Evolutionary conservation across 441 rosid genomes (phyloP).

Genomic region (Gossypium schwendimanii): DNA sequence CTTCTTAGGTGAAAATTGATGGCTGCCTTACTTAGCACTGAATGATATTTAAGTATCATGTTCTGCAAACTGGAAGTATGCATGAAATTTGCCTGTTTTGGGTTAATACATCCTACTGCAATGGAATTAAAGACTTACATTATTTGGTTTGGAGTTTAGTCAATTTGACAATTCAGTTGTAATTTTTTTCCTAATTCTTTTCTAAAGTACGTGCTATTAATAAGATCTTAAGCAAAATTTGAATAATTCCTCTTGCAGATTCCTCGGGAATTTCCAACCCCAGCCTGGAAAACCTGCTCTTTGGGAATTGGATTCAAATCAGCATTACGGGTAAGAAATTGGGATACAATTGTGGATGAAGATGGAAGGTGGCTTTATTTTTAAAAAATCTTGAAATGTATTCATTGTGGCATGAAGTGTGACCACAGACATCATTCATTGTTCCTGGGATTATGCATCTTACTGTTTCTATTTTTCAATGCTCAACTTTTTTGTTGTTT

Average conservation of each 20-base stretch:
- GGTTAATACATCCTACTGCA: not conserved
- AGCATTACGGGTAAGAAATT: conserved; percentile 53
- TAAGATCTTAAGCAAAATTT: conserved; percentile 11
- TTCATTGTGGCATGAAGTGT: conserved; percentile 1
- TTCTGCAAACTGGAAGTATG: not conserved
- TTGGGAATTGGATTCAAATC: conserved; percentile 88
- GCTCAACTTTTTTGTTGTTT: conserved; percentile 12
- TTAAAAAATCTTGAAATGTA: conserved; percentile 13
- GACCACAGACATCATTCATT: not conserved
- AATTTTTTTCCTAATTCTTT: not conserved
- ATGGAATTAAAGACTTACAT: not conserved
- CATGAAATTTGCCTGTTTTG: not conserved
- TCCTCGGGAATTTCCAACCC: conserved; percentile 87
- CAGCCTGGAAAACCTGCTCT: conserved; percentile 67
- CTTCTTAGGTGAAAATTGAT: not conserved
- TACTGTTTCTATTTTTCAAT: conserved; percentile 8
- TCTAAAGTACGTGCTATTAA: not conserved
- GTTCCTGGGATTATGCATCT: conserved; percentile 1
- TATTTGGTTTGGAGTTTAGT: not conserved
- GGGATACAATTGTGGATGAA: conserved; percentile 42
- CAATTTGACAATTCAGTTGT: not conserved
- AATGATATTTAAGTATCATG: not conserved
- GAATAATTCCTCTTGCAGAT: conserved; percentile 39
- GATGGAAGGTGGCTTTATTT: conserved; percentile 55
- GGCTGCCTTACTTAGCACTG: not conserved